These are phyloP conservation scores for Phyllosticta citriasiana DNA, from an alignment of 2,329 filamentous ascomycete species.

Conservation along the genomic window DNA sequence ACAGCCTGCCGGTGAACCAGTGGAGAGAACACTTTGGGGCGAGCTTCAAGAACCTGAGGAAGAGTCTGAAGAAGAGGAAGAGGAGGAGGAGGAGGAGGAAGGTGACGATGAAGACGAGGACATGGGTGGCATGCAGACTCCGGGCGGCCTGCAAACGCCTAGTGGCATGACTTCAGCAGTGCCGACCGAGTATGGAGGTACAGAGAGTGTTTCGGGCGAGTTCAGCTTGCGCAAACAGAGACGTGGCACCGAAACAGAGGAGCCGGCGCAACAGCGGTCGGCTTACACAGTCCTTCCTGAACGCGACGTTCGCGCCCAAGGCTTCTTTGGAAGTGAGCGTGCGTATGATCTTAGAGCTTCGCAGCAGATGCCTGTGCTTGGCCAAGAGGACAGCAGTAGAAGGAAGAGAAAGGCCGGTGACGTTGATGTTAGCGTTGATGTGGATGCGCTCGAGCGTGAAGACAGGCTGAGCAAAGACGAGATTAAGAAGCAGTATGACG, in stretches of 20 bases:
- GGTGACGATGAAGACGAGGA: constrained; percentile 56
- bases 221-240: constrained; percentile 85
- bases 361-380: constrained; percentile 58
- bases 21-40: constrained; percentile 86
- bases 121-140: constrained; percentile 37
- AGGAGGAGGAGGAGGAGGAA: constrained; percentile 63
- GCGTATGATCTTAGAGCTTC: constrained; percentile 73
- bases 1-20: constrained; percentile 57
- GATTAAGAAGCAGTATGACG: constrained; percentile 70
- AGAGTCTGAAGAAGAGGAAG: constrained; percentile 45
- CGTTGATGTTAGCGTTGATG: constrained; percentile 83
- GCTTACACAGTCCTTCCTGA: constrained; percentile 89
- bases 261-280: constrained; percentile 60
- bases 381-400: constrained; percentile 66
- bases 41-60: constrained; percentile 65
- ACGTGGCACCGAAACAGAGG: constrained; percentile 80
- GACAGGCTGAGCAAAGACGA: constrained; percentile 80
- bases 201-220: constrained; percentile 71
- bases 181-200: constrained; percentile 66
- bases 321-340: constrained; percentile 93
- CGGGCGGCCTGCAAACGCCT: constrained; percentile 69
- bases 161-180: constrained; percentile 71
- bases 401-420: constrained; percentile 88
- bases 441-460: constrained; percentile 63
- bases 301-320: constrained; percentile 71